Percentiles rank a stretch among this genome's conserved stretches.
phyloP scores from a whole-genome alignment of 139 green algal species.

The Chloropicon primus region DNA sequence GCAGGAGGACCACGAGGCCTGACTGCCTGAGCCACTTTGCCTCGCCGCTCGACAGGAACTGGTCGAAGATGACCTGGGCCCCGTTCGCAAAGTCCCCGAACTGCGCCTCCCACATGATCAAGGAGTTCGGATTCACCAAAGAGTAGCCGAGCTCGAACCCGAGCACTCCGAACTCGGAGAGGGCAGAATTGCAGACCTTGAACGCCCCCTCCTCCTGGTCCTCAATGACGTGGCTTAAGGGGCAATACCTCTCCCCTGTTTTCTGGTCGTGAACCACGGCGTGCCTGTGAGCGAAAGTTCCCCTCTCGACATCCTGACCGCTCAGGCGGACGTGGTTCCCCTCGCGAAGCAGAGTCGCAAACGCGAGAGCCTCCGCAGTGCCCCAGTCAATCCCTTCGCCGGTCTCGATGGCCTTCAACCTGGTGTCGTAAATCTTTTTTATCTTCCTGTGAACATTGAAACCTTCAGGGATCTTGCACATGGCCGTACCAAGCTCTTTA shows the following conservation, averaged over 20 bases:
- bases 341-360: slow-evolving; percentile 48
- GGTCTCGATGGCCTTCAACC: slow-evolving; percentile 59
- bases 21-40: background rate
- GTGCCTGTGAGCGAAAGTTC: slow-evolving; percentile 92
- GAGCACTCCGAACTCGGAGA: slow-evolving; percentile 91
- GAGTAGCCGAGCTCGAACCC: slow-evolving; percentile 97
- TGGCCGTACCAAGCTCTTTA: slow-evolving; percentile 48
- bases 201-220: background rate
- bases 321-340: slow-evolving; percentile 82
- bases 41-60: background rate
- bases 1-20: slow-evolving; percentile 72
- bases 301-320: slow-evolving; percentile 94
- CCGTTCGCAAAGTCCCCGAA: slow-evolving; percentile 98
- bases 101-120: slow-evolving; percentile 86
- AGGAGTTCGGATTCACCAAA: slow-evolving; percentile 80
- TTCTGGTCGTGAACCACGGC: slow-evolving; percentile 62
- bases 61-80: slow-evolving; percentile 31
- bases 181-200: slow-evolving; percentile 18
- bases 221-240: background rate
- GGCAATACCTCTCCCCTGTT: slow-evolving; percentile 5
- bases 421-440: slow-evolving; percentile 77
- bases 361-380: slow-evolving; percentile 87
- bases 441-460: slow-evolving; percentile 75
- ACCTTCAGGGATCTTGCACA: slow-evolving; percentile 63
- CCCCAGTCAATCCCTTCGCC: slow-evolving; percentile 70